Base-by-base conservation (phyloP, 306 rosid species). In the Vigna angularis region DNA sequence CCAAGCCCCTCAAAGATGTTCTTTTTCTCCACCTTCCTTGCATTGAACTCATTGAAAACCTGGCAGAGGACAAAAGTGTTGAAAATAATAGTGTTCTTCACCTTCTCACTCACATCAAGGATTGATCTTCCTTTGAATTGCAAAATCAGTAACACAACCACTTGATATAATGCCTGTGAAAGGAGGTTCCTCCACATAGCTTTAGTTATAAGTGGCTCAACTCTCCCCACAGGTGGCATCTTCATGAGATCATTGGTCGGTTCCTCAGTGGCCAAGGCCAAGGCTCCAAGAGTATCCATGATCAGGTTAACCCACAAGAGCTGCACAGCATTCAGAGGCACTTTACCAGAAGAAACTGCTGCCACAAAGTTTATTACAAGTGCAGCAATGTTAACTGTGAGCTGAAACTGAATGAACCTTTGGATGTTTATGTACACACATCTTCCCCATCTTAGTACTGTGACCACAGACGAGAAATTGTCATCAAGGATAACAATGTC, bases 371-470 rank as follows among this genome's bases (percentile, higher is more conserved):
- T 65, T 15, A 65, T 65, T 32, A 65, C 71, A 65, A 65, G 71
- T 65, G 71, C 71, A 40, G 51, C 32, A 4, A 65, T 17, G 13
- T 65, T 65, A 10, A 65, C 71, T 17, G 71, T 65, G n/a, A 65
- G 71, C 71, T 65, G 71, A 40, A 65, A 65, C 71, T 65, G 71
- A 65, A 65, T 65, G 71, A 65, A 65, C 71, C 42, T 65, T 9
- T 65, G 71, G 0, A 65, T 65, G 34, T 40, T 65, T 40, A n/a
- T 40, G 50, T 65, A 65, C 70, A 65, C 70, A 65, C 50, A 36
- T 65, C 70, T 38, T 18, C 70, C 70, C 70, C 70, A 65, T 4
- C 50, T 0, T 17, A 65, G 16, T 38, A 65, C 70, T 9, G 70
- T 65, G 0, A 65, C 70, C 49, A 65, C 50, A 17, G 70, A 65